Evolutionary conservation across 163 green algal species (phyloP).

Genomic region (Trebouxiophyceae sp.): DNA sequence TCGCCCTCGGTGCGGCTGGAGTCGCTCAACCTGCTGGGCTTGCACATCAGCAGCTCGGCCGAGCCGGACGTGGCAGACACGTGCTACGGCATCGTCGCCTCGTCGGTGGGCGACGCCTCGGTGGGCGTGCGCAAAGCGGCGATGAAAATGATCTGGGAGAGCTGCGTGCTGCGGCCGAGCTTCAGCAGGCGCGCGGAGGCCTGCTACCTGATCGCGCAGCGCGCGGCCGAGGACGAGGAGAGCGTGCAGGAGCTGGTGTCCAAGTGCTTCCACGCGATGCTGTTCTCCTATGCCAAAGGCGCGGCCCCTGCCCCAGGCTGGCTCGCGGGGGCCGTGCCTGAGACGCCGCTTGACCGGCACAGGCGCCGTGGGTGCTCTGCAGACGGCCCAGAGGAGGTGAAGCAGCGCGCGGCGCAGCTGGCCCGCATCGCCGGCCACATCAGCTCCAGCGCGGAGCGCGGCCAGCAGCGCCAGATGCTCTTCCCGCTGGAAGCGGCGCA

Average conservation of each 20-base stretch:
- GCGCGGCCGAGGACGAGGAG: neutral
- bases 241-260: neutral
- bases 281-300: too few species aligned
- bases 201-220: neutral
- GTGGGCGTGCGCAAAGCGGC: neutral
- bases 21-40: neutral
- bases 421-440: too few species aligned
- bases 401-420: too few species aligned
- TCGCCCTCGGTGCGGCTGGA: neutral
- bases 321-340: too few species aligned
- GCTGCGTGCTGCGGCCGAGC: neutral
- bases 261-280: neutral
- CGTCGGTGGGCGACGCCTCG: neutral
- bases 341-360: too few species aligned
- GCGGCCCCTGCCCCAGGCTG: too few species aligned
- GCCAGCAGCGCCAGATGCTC: too few species aligned
- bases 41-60: neutral
- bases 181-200: neutral
- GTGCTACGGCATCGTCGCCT: neutral
- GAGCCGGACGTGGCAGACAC: neutral
- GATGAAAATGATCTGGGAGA: neutral
- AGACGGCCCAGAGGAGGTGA: too few species aligned
- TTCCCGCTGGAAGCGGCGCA: conserved; percentile 43
- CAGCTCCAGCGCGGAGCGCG: too few species aligned
- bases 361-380: too few species aligned